A percentile compares a stretch with the other conserved stretches of the same genome.
phyloP scores from a whole-genome alignment of 2,329 filamentous ascomycete species.

The Trichophyton benhamiae region DNA sequence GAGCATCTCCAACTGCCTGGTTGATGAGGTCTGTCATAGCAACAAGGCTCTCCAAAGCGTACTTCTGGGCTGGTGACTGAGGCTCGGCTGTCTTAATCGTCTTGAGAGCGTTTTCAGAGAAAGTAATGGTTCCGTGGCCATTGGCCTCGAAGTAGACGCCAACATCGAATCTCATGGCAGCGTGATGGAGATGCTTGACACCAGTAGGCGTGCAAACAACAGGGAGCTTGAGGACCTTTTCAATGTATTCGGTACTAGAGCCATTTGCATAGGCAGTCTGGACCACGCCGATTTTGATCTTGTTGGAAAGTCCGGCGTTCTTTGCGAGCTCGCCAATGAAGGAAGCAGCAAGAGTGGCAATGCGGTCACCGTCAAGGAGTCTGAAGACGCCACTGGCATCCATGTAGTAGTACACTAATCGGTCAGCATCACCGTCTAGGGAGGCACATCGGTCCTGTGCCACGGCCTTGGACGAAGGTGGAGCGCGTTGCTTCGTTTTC shows the following conservation, averaged over 20 bases:
- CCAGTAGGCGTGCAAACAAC: slow-evolving; percentile 90
- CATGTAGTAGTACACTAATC: slow-evolving; percentile 87
- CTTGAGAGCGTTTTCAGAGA: slow-evolving; percentile 71
- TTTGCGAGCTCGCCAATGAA: slow-evolving; percentile 84
- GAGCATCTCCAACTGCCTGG: slow-evolving; percentile 90
- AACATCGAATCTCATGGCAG: slow-evolving; percentile 86
- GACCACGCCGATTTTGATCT: slow-evolving; percentile 83
- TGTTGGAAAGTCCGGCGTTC: slow-evolving; percentile 62
- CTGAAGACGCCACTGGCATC: slow-evolving; percentile 74
- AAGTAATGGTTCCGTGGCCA: slow-evolving; percentile 91
- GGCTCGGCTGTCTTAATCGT: slow-evolving; percentile 68
- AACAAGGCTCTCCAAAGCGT: slow-evolving; percentile 70
- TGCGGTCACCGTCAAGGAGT: slow-evolving; percentile 91
- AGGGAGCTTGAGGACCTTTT: slow-evolving; percentile 74
- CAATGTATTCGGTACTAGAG: slow-evolving; percentile 81
- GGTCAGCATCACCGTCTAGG: slow-evolving; percentile 88
- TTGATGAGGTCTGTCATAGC: slow-evolving; percentile 88
- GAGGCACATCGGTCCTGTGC: slow-evolving; percentile 73
- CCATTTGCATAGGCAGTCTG: slow-evolving; percentile 98
- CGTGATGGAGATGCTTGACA: slow-evolving; percentile 95
- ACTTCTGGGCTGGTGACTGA: slow-evolving; percentile 81
- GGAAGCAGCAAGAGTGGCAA: slow-evolving; percentile 82
- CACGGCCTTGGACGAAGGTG: slow-evolving; percentile 65
- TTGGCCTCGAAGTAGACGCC: slow-evolving; percentile 99
- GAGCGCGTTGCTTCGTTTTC: slow-evolving; percentile 90